Evolutionary conservation across 805 yeast species (phyloP).

Genomic region (Helenozyma baotianmanensis): DNA sequence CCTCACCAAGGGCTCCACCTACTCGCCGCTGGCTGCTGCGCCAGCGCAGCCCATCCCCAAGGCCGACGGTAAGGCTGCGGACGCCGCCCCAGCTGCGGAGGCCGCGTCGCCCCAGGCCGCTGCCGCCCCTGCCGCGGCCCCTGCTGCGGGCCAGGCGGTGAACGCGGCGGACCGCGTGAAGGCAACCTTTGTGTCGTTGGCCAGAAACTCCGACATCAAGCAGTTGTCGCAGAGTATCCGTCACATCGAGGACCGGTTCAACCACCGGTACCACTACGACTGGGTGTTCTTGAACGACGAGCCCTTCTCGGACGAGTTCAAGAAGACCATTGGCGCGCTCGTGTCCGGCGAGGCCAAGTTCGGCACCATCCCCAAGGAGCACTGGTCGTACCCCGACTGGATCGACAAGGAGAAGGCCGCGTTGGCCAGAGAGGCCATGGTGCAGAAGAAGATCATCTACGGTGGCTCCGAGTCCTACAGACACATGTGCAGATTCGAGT

Average conservation of each 20-base stretch:
- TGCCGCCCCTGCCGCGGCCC: conserved; percentile 8
- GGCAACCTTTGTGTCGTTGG: conserved; percentile 79
- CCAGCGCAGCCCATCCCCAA: background rate
- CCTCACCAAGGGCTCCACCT: conserved; percentile 43
- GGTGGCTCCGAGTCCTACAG: conserved; percentile 75
- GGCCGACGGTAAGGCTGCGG: background rate
- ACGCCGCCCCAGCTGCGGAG: conserved; percentile 1
- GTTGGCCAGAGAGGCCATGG: conserved; percentile 54
- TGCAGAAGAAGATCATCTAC: conserved; percentile 54
- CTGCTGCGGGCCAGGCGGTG: conserved; percentile 2
- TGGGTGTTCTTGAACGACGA: conserved; percentile 95
- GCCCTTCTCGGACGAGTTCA: conserved; percentile 78
- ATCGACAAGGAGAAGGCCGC: conserved; percentile 74
- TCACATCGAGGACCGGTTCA: conserved; percentile 86
- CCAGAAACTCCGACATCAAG: conserved; percentile 69
- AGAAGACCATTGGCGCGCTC: conserved; percentile 56
- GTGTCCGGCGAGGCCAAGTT: conserved; percentile 75
- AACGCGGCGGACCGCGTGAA: conserved; percentile 31
- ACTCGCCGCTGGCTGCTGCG: conserved; percentile 11
- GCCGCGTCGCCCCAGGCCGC: conserved; percentile 6
- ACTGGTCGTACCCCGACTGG: conserved; percentile 86
- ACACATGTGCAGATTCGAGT: conserved; percentile 90
- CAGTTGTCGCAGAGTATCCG: conserved; percentile 61
- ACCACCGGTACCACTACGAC: conserved; percentile 74
- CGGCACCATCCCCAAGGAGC: conserved; percentile 76